These are phyloP conservation scores for Mycena sp. DNA, from an alignment of 1,284 basidiomycete genomes.

Conservation along the genomic window DNA sequence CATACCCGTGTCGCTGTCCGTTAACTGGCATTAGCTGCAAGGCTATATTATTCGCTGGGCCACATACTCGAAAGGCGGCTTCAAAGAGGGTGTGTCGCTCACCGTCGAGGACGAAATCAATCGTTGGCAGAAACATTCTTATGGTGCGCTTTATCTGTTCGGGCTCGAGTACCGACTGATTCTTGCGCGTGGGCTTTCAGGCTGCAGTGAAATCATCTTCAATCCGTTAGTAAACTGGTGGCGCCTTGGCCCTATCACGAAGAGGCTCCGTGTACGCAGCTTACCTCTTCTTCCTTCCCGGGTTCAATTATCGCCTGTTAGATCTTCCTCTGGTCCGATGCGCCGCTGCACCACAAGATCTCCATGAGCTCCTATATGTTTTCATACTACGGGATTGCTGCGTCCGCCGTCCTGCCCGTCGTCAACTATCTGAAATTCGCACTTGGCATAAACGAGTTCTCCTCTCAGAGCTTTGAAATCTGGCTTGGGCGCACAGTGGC, in stretches of 20 bases:
- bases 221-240: conserved; percentile 81
- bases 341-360: conserved; percentile 87
- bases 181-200: conserved; percentile 40
- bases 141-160: conserved; percentile 60
- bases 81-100: conserved; percentile 89
- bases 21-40: conserved; percentile 50
- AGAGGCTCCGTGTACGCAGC: conserved; percentile 66
- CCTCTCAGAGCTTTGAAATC: conserved; percentile 51
- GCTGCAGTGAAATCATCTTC: conserved; percentile 82
- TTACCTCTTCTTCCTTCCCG: neutral
- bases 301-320: neutral
- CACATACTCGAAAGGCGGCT: conserved; percentile 82
- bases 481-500: too few species aligned
- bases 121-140: conserved; percentile 90
- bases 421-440: conserved; percentile 78
- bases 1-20: conserved; percentile 21
- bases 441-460: conserved; percentile 75
- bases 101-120: conserved; percentile 85
- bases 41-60: conserved; percentile 88
- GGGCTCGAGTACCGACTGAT: conserved; percentile 4
- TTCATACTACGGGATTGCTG: conserved; percentile 72
- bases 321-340: conserved; percentile 78
- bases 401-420: conserved; percentile 67
- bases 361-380: conserved; percentile 79
- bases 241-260: conserved; percentile 79